Percentiles rank a stretch among this genome's conserved stretches.
These are phyloP conservation scores for Colletotrichum tofieldiae DNA, from an alignment of 2,329 filamentous ascomycete genomes.

Conservation along the genomic window DNA sequence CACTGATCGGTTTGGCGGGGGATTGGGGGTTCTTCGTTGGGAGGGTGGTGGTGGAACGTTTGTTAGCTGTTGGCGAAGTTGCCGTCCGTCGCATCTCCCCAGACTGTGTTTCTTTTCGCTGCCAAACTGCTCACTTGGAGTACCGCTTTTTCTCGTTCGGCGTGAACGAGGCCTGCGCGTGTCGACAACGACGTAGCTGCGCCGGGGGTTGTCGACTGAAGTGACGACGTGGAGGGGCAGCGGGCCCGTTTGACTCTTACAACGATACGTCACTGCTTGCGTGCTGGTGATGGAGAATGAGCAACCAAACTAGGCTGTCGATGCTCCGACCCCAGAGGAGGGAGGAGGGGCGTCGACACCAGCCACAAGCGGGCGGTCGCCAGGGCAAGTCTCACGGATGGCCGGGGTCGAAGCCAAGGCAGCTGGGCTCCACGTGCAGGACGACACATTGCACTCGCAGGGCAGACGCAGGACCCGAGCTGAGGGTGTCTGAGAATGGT, in stretches of 20 bases:
- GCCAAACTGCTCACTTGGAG: constrained; percentile 18
- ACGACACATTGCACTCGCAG: neutral
- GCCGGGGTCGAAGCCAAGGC: constrained; percentile 29
- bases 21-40: neutral
- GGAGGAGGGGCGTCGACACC: constrained; percentile 7
- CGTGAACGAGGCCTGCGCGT: neutral
- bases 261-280: constrained; percentile 37
- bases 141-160: neutral
- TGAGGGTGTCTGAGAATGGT: neutral
- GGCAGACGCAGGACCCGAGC: neutral
- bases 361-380: constrained; percentile 29
- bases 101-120: neutral
- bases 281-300: constrained; percentile 36
- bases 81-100: constrained; percentile 20
- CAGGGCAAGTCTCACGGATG: constrained; percentile 18
- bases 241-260: neutral
- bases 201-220: neutral
- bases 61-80: constrained; percentile 32
- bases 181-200: neutral
- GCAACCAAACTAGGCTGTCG: constrained; percentile 15
- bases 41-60: constrained; percentile 26
- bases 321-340: neutral
- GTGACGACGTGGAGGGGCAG: constrained; percentile 16
- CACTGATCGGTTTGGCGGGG: constrained; percentile 2
- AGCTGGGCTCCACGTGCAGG: neutral